Base-by-base conservation (phyloP, 1,139 yeast genomes). In the Lodderomyces elongisporus region DNA sequence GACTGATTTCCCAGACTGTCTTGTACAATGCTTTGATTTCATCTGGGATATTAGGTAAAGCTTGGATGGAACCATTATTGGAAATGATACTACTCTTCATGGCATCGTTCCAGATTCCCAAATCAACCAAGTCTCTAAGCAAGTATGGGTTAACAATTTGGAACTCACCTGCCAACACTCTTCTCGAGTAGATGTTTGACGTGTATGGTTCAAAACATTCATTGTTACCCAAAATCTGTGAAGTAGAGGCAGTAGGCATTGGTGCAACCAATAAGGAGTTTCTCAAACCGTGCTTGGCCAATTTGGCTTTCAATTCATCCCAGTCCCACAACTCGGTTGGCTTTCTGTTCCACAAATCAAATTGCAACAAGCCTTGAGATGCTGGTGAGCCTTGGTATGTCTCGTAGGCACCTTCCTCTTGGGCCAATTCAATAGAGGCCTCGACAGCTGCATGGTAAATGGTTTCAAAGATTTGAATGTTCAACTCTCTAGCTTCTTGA, bases 231-330 rank as follows among this genome's bases (percentile, higher is more conserved):
- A 75, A 62, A 36, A 75, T 74, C 54, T 74, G 81, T 3, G 80
- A 75, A 7, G 80, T 74, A 12, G 80, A 74, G 17, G 81, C 81
- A 35, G 81, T 75, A 30, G 81, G 81, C 81, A 75, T 75, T 39
- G 79, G 79, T 2, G 80, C 81, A 38, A 75, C 76, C 41, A 75
- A 61, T 32, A 75, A 58, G n/a, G 80, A 75, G 57, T 75, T 75
- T 51, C 80, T 62, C 34, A 75, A 48, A 35, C 81, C 81, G 44
- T 66, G 60, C 38, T 56, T 56, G 30, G 62, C 62, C 38, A 74
- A 54, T 35, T 61, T 58, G 37, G 53, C 59, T 52, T 73, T 74
- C 43, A 75, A 56, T 10, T 54, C 37, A 47, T 71, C 78, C 81
- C 81, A 75, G 45, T 75, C 77, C 65, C 66, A 74, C 46, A 74